Conservation (phyloP, 2,329 filamentous ascomycete genomes). For the Sclerotinia glacialis region DNA sequence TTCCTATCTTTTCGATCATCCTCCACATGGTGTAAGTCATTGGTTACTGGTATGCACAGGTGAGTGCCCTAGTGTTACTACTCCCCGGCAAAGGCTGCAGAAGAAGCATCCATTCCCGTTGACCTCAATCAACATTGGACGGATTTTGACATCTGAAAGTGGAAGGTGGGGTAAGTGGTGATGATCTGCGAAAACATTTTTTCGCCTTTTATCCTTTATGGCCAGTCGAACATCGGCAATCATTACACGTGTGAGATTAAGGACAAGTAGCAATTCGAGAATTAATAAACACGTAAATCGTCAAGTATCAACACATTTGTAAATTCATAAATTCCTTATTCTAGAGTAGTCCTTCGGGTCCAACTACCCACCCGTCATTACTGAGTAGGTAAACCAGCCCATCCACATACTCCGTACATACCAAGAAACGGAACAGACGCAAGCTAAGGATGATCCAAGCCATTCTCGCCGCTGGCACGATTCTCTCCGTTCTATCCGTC, state of each 20-base stretch:
- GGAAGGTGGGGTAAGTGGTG: constrained; percentile 7
- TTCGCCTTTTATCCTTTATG: not conserved
- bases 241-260: not conserved
- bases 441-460: no score
- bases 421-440: no score
- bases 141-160: not conserved
- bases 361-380: no score
- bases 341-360: no score
- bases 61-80: not conserved
- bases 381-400: no score
- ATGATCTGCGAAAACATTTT: constrained; percentile 7
- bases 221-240: constrained; percentile 1
- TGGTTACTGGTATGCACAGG: not conserved
- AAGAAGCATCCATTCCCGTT: not conserved
- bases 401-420: no score
- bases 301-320: not conserved
- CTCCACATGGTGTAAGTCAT: constrained; percentile 6
- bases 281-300: constrained; percentile 2
- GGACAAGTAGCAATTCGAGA: not conserved
- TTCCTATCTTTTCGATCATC: constrained; percentile 16
- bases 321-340: no score
- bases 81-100: not conserved
- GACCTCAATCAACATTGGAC: constrained; percentile 2
- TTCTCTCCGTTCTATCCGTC: no score
- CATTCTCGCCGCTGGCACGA: no score